These are phyloP conservation scores for Pseudoturritis turrita DNA, from an alignment of 345 rosid species.

Conservation along the genomic window DNA sequence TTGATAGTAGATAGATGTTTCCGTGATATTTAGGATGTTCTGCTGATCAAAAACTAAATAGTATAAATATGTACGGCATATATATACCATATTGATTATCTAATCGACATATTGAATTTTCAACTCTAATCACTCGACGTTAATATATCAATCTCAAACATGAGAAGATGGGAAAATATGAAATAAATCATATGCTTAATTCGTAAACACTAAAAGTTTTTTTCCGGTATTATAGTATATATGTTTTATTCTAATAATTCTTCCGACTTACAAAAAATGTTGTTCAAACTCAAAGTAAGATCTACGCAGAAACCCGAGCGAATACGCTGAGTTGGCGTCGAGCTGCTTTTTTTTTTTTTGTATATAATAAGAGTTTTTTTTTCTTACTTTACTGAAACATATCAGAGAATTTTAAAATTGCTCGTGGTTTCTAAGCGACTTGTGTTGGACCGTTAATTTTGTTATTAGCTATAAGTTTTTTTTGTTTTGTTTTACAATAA, in stretches of 20 bases:
- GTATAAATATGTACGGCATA: not conserved
- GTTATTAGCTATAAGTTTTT: not conserved
- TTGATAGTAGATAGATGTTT: not conserved
- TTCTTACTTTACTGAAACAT: slow-evolving; percentile 10
- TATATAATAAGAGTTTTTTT: not conserved
- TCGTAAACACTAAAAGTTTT: not conserved
- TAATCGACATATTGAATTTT: not conserved
- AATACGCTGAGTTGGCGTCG: slow-evolving; percentile 11
- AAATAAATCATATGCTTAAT: not conserved
- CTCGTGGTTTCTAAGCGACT: slow-evolving; percentile 29
- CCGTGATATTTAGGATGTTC: slow-evolving; percentile 10
- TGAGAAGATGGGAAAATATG: not conserved
- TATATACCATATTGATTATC: not conserved
- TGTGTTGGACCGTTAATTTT: not conserved
- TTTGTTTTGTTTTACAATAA: not conserved
- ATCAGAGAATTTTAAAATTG: slow-evolving; percentile 4
- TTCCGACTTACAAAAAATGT: no score
- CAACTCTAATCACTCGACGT: not conserved
- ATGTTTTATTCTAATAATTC: not conserved
- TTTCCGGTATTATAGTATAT: not conserved
- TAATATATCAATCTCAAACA: not conserved
- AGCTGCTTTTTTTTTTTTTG: slow-evolving; percentile 11
- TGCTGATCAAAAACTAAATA: not conserved
- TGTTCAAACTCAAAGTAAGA: no score
- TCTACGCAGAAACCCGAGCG: slow-evolving; percentile 23